Evolutionary conservation across 495 filamentous ascomycete genomes (phyloP).

Genomic region (Trichocladium uniseriatum): DNA sequence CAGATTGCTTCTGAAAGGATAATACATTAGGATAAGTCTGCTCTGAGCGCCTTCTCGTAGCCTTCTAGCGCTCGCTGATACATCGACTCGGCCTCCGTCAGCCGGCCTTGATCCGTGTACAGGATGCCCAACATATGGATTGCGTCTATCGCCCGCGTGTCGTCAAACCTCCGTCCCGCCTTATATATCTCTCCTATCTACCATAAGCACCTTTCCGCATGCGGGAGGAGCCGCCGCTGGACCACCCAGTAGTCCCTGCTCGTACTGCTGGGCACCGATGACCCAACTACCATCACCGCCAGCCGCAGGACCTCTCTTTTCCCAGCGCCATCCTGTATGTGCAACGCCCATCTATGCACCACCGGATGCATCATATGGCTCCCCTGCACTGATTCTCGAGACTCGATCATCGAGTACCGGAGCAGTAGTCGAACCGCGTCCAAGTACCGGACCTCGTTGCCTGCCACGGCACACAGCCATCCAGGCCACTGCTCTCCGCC

Average conservation of each 20-base stretch:
- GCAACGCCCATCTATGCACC: slow-evolving; percentile 26
- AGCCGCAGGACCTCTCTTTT: slow-evolving; percentile 12
- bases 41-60: slow-evolving; percentile 2
- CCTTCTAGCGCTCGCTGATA: slow-evolving; percentile 27
- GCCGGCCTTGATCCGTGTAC: slow-evolving; percentile 19
- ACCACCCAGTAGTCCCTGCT: slow-evolving; percentile 13
- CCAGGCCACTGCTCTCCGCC: slow-evolving; percentile 10
- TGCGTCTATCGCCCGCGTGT: slow-evolving; percentile 25
- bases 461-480: slow-evolving; percentile 25
- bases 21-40: too few relatives aligned
- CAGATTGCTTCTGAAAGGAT: too few relatives aligned
- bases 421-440: slow-evolving; percentile 20
- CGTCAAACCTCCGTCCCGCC: slow-evolving; percentile 14
- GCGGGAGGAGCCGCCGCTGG: slow-evolving; percentile 21
- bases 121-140: slow-evolving; percentile 23
- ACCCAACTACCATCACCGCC: slow-evolving; percentile 20
- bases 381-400: slow-evolving; percentile 13
- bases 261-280: slow-evolving; percentile 9
- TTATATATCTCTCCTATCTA: slow-evolving; percentile 24
- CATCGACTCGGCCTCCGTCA: slow-evolving; percentile 25
- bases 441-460: slow-evolving; percentile 21
- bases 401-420: slow-evolving; percentile 27
- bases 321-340: slow-evolving; percentile 12
- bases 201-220: slow-evolving; percentile 18
- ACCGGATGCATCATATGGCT: slow-evolving; percentile 27